Percentiles rank a stretch among this genome's conserved stretches.
Evolutionary conservation across 208 protist species (phyloP).

Genomic region (Acanthamoeba healyi): DNA sequence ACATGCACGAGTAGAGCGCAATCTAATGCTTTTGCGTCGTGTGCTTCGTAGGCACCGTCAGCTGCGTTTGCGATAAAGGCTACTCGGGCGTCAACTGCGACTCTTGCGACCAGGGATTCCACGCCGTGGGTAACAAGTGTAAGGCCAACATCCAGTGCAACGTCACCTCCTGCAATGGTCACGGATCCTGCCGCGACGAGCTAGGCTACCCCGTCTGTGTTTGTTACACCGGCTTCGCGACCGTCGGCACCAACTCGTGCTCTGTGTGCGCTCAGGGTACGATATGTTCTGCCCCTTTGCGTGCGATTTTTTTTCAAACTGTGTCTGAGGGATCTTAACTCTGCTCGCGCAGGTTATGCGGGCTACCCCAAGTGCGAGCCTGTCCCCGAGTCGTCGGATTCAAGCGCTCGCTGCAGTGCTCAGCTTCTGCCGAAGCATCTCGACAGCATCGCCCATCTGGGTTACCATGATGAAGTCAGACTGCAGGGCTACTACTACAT

Average conservation of each 20-base stretch:
- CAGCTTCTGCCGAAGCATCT: conserved; percentile 46
- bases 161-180: conserved; percentile 35
- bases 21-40: too few relatives aligned
- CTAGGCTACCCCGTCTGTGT: conserved; percentile 63
- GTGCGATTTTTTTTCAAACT: too few relatives aligned
- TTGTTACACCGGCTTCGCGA: conserved; percentile 68
- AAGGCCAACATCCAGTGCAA: conserved; percentile 3
- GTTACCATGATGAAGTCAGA: conserved; percentile 65
- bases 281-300: too few relatives aligned
- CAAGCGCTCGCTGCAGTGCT: conserved; percentile 36
- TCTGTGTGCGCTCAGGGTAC: conserved; percentile 48
- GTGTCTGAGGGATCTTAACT: too few relatives aligned
- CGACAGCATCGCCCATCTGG: conserved; percentile 58
- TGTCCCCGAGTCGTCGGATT: conserved; percentile 20
- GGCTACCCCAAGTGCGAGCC: conserved; percentile 19
- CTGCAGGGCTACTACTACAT: conserved; percentile 73
- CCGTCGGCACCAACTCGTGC: conserved; percentile 64
- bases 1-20: too few relatives aligned
- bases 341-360: conserved; percentile 20
- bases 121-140: conserved; percentile 11
- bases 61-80: conserved; percentile 36
- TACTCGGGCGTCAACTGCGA: conserved; percentile 63
- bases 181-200: conserved; percentile 41
- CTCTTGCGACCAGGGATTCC: conserved; percentile 44
- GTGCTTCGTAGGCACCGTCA: background rate